Conservation (phyloP, 495 filamentous ascomycete species). For the Glarea lozoyensis region DNA sequence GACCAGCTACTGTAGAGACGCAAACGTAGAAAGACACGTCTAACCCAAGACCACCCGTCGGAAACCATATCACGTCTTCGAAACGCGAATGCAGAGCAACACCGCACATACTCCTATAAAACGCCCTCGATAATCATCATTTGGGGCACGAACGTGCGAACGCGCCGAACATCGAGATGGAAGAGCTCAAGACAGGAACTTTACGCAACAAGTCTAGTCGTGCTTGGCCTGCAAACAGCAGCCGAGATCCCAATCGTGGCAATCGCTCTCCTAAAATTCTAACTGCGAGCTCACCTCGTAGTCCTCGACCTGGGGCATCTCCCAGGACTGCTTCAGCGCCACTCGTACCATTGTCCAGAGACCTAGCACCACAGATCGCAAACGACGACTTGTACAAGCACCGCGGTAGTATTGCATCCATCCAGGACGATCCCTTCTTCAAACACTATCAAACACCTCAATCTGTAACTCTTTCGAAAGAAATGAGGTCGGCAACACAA, state of each 20-base stretch:
- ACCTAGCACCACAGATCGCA: background rate
- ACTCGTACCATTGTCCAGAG: conserved; percentile 5
- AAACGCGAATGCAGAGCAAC: no score
- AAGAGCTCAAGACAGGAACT: conserved; percentile 1
- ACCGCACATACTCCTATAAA: no score
- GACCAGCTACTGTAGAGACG: no score
- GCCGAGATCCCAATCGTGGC: conserved; percentile 1
- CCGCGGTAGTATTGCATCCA: conserved; percentile 35
- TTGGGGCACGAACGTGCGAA: no score
- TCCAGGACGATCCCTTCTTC: conserved; percentile 39
- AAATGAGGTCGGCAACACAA: conserved; percentile 17
- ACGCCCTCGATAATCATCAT: no score
- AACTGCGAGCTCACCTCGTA: conserved; percentile 6
- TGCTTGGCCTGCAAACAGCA: conserved; percentile 4
- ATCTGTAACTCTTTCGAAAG: conserved; percentile 17
- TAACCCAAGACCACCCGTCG: no score
- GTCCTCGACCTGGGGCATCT: conserved; percentile 7
- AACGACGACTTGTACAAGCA: conserved; percentile 14
- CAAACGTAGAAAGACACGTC: no score
- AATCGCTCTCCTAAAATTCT: background rate
- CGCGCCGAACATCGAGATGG: conserved; percentile 4
- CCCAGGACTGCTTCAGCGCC: conserved; percentile 11
- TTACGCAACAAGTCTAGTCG: conserved; percentile 11
- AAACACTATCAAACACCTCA: conserved; percentile 26
- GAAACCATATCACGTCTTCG: no score